These are phyloP conservation scores for Castanea sativa DNA, from an alignment of 306 rosid genomes.

Conservation along the genomic window DNA sequence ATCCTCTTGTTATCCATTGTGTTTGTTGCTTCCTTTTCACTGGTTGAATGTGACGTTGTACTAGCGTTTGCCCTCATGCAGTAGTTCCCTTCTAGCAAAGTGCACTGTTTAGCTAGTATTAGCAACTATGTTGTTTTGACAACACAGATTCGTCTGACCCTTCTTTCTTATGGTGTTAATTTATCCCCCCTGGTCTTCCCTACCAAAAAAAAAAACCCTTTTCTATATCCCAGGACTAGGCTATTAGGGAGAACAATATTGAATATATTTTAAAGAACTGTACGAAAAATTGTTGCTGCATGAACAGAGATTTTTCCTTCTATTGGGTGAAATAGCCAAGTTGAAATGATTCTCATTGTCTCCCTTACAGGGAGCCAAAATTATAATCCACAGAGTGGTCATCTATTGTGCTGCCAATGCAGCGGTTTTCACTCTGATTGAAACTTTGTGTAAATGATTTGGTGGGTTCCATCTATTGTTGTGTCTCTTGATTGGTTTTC, in stretches of 20 bases:
- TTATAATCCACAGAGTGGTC: not conserved
- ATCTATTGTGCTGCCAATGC: not conserved
- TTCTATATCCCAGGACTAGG: not conserved
- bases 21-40: constrained; percentile 10
- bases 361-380: not conserved
- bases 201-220: not conserved
- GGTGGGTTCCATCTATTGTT: not conserved
- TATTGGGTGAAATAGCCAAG: not conserved
- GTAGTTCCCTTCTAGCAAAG: not conserved
- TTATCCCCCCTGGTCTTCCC: not conserved
- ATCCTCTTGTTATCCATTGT: constrained; percentile 10
- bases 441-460: not conserved
- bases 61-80: constrained; percentile 17
- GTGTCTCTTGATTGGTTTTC: not conserved
- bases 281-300: not conserved
- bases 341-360: not conserved
- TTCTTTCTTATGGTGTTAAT: not conserved
- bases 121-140: not conserved
- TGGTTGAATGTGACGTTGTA: not conserved
- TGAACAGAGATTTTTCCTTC: not conserved
- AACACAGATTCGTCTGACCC: not conserved
- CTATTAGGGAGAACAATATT: not conserved
- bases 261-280: not conserved
- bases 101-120: not conserved
- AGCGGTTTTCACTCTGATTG: not conserved